A percentile compares a stretch with the other conserved stretches of the same genome.
phyloP scores from a whole-genome alignment of 306 rosid genomes.

The Acmispon strigosus region DNA sequence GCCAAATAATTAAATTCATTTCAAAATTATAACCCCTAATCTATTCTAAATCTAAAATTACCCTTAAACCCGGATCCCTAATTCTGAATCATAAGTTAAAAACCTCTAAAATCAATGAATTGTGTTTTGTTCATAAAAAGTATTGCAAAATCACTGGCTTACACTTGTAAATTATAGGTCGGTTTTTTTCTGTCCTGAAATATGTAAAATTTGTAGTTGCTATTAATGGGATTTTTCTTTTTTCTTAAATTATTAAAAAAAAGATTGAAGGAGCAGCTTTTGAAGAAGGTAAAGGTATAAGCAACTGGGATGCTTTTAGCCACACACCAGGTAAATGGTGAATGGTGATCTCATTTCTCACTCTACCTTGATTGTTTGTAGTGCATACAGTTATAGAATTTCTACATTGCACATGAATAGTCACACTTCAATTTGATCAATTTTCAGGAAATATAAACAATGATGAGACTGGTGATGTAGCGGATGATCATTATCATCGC shows the following conservation, averaged over 20 bases:
- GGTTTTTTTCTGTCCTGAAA: not conserved
- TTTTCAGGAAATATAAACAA: slow-evolving; percentile 40
- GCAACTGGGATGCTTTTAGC: slow-evolving; percentile 54
- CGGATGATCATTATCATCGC: slow-evolving; percentile 66
- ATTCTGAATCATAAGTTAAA: too few species aligned
- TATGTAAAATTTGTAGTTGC: not conserved
- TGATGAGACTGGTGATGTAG: slow-evolving; percentile 56
- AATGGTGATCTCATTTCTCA: not conserved
- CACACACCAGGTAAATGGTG: slow-evolving; percentile 40
- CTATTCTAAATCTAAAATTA: too few species aligned
- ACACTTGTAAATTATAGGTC: too few species aligned
- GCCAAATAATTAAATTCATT: too few species aligned
- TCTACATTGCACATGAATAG: not conserved
- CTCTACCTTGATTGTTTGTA: not conserved
- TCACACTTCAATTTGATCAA: not conserved
- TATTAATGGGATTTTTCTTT: not conserved
- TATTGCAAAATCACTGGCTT: too few species aligned
- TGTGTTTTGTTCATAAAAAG: too few species aligned
- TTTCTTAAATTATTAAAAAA: not conserved
- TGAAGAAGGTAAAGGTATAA: slow-evolving; percentile 56
- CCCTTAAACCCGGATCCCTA: too few species aligned
- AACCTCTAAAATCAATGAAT: too few species aligned
- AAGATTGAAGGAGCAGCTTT: slow-evolving; percentile 52
- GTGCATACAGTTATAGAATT: not conserved
- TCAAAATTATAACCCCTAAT: too few species aligned